phyloP scores from a whole-genome alignment of 78 protist genomes.

The Dictyostelium firmibasis region DNA sequence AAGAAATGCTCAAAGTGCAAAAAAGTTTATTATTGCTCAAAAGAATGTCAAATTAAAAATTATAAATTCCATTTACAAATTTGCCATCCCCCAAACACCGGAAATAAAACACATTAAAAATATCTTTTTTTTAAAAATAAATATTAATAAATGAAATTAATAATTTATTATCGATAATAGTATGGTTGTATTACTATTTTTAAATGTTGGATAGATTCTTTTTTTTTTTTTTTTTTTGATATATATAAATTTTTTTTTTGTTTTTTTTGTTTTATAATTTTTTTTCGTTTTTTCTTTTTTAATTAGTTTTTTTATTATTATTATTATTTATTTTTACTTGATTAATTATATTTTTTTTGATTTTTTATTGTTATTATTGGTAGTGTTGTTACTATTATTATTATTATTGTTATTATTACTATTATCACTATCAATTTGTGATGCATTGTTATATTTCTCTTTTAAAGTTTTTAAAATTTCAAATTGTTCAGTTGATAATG shows the following conservation, averaged over 20 bases:
- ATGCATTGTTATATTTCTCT: background rate
- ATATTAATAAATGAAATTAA: background rate
- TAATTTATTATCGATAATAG: background rate
- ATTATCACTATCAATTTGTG: background rate
- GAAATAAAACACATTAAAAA: background rate
- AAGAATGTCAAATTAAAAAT: conserved; percentile 67
- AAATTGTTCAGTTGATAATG: conserved; percentile 68
- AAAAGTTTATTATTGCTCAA: conserved; percentile 68
- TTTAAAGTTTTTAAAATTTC: conserved; percentile 45
- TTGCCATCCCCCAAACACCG: background rate
- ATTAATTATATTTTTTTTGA: background rate
- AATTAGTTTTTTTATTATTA: too few relatives aligned
- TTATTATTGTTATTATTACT: background rate
- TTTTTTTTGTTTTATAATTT: background rate
- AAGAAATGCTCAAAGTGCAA: conserved; percentile 66
- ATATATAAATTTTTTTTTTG: background rate
- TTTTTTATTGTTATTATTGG: conserved; percentile 3
- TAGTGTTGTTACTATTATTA: background rate
- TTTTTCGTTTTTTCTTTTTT: background rate
- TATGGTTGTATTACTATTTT: background rate
- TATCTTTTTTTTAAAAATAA: background rate
- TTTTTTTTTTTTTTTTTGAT: background rate
- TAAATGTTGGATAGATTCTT: background rate
- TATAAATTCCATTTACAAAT: conserved; percentile 49
- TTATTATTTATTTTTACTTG: background rate